These are phyloP conservation scores for Simmondsia chinensis DNA, from an alignment of 148 eudicot species.

Conservation along the genomic window DNA sequence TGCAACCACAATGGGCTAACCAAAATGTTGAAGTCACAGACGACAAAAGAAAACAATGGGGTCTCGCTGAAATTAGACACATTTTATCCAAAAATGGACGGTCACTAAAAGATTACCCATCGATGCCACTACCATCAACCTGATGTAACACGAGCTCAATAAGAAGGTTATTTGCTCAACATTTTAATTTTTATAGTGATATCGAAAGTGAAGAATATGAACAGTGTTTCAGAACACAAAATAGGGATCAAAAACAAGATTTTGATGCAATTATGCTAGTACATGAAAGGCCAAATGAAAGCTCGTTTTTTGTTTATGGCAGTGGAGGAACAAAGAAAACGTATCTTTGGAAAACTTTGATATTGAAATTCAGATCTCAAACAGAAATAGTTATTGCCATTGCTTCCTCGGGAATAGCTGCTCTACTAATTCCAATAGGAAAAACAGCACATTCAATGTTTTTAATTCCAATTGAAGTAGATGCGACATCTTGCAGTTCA, in stretches of 20 bases:
- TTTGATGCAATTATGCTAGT: not conserved
- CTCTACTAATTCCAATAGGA: not conserved
- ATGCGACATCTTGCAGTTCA: not conserved
- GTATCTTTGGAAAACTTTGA: conserved; percentile 1
- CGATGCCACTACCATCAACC: not conserved
- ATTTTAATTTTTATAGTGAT: not conserved
- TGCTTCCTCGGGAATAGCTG: not conserved
- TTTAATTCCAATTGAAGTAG: not conserved
- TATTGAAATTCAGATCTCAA: not conserved
- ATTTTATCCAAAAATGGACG: not conserved
- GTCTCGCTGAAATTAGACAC: not conserved
- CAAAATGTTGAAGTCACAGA: not conserved
- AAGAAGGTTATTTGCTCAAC: not conserved
- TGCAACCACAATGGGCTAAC: not conserved
- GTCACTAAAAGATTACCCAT: not conserved
- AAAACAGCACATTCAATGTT: not conserved
- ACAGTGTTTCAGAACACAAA: not conserved
- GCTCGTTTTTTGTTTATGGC: not conserved
- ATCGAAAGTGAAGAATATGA: not conserved
- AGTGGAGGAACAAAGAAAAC: conserved; percentile 1
- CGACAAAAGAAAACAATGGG: not conserved
- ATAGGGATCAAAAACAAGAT: not conserved
- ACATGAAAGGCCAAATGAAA: not conserved
- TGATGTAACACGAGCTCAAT: not conserved
- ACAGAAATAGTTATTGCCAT: not conserved